Conservation (phyloP, 2,329 filamentous ascomycete genomes). For the Ophiostoma australiae region DNA sequence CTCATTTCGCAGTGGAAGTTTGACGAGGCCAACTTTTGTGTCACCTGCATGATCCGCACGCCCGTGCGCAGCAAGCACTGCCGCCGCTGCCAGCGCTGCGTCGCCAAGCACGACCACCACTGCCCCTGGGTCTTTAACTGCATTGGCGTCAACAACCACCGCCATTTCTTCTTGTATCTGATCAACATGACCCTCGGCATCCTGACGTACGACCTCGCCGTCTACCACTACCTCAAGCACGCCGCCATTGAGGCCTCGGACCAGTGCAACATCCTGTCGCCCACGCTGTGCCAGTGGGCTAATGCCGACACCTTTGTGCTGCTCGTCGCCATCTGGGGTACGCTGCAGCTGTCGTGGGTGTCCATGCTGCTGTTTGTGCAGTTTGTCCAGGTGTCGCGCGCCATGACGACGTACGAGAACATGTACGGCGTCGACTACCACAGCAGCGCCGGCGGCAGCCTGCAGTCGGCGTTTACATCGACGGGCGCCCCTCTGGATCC, state of each 20-base stretch:
- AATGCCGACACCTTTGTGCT: slow-evolving; percentile 82
- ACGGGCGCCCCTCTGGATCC: slow-evolving; percentile 67
- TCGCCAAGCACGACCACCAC: slow-evolving; percentile 95
- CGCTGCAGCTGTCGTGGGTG: slow-evolving; percentile 87
- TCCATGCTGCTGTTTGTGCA: slow-evolving; percentile 96
- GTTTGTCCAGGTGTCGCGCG: slow-evolving; percentile 83
- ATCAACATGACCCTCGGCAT: slow-evolving; percentile 72
- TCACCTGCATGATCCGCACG: slow-evolving; percentile 64
- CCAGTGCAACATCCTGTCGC: slow-evolving; percentile 70
- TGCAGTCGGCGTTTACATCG: slow-evolving; percentile 72
- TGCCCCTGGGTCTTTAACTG: slow-evolving; percentile 99
- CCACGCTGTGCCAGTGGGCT: slow-evolving; percentile 67
- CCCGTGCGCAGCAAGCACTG: slow-evolving; percentile 95
- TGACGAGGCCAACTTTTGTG: slow-evolving; percentile 18
- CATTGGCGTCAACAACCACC: slow-evolving; percentile 89
- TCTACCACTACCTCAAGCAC: slow-evolving; percentile 64
- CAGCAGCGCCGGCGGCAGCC: slow-evolving; percentile 40
- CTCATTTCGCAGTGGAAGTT: slow-evolving; percentile 19
- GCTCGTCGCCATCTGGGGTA: slow-evolving; percentile 71
- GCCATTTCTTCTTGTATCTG: slow-evolving; percentile 91
- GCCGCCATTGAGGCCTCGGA: slow-evolving; percentile 50
- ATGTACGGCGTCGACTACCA: slow-evolving; percentile 74
- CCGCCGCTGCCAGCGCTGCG: slow-evolving; percentile 81
- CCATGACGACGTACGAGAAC: slow-evolving; percentile 93
- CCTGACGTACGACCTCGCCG: slow-evolving; percentile 63